Percentiles rank a stretch among this genome's conserved stretches.
phyloP scores from a whole-genome alignment of 441 rosid genomes.

The Arabidopsis hybrid region DNA sequence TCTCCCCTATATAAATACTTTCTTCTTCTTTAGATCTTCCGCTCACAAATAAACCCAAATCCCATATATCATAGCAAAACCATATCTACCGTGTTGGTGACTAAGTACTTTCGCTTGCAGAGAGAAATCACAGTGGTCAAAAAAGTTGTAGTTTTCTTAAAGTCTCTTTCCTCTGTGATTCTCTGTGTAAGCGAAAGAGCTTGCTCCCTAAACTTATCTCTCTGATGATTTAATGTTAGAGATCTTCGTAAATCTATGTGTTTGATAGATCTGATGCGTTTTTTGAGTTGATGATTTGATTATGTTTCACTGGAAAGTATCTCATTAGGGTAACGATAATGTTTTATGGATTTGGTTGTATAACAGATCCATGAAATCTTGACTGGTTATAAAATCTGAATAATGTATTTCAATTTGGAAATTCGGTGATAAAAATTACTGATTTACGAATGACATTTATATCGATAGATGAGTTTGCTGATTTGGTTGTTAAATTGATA shows the following conservation, averaged over 20 bases:
- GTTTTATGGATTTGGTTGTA: neutral
- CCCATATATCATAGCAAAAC: too few relatives aligned
- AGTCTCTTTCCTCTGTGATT: constrained; percentile 21
- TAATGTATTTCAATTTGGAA: neutral
- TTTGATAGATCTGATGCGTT: constrained; percentile 6
- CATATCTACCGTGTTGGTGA: neutral
- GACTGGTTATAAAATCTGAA: neutral
- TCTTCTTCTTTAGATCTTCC: neutral
- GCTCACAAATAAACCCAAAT: neutral
- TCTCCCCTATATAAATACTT: neutral
- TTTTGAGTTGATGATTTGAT: neutral
- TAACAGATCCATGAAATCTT: neutral
- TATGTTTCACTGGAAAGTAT: too few relatives aligned
- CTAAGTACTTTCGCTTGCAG: constrained; percentile 34
- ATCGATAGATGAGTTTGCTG: too few relatives aligned
- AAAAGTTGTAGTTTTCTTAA: neutral
- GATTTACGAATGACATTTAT: too few relatives aligned
- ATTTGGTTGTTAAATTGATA: too few relatives aligned
- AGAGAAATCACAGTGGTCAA: constrained; percentile 30
- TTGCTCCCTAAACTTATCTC: constrained; percentile 13
- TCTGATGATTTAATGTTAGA: neutral
- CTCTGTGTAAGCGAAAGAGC: constrained; percentile 23
- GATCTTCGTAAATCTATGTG: too few relatives aligned
- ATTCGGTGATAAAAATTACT: neutral
- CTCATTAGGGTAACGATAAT: too few relatives aligned